Percentiles rank a stretch among this genome's conserved stretches.
phyloP scores from a whole-genome alignment of 116 monocot genomes.

The Cymodocea nodosa region DNA sequence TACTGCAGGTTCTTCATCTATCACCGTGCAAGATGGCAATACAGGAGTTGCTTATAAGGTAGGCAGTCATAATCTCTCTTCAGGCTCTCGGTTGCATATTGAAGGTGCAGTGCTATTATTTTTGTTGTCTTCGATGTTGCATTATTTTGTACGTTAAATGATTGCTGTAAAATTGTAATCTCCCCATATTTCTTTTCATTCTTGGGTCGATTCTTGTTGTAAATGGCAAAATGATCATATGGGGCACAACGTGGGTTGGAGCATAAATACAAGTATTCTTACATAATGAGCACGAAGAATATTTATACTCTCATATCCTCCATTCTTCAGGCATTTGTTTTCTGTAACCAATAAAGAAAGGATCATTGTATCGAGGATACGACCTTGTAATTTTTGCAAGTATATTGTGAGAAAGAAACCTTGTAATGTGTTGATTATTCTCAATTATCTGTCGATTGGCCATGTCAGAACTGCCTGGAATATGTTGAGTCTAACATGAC shows the following conservation, averaged over 20 bases:
- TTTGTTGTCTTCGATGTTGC: slow-evolving; percentile 1
- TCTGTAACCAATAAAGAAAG: too few relatives aligned
- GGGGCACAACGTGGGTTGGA: slow-evolving; percentile 1
- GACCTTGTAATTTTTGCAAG: too few relatives aligned
- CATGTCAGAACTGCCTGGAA: too few relatives aligned
- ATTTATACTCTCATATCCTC: too few relatives aligned
- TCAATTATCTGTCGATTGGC: too few relatives aligned
- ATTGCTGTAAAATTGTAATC: not conserved
- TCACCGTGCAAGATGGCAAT: slow-evolving; percentile 61
- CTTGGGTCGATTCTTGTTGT: slow-evolving; percentile 1
- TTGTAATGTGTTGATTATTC: too few relatives aligned
- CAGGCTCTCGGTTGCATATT: slow-evolving; percentile 16
- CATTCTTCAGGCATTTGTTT: too few relatives aligned
- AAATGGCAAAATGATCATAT: not conserved
- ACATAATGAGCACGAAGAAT: not conserved
- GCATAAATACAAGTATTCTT: not conserved
- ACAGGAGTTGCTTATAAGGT: slow-evolving; percentile 49
- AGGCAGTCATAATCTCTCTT: slow-evolving; percentile 41
- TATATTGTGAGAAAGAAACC: too few relatives aligned
- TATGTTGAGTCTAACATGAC: too few relatives aligned
- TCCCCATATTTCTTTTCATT: not conserved
- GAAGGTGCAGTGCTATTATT: slow-evolving; percentile 20
- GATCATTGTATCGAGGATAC: too few relatives aligned
- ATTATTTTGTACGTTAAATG: slow-evolving; percentile 4
- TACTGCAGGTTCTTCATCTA: slow-evolving; percentile 72